These are phyloP conservation scores for Paramecium octaurelia DNA, from an alignment of 73 alveolate species.

Conservation along the genomic window DNA sequence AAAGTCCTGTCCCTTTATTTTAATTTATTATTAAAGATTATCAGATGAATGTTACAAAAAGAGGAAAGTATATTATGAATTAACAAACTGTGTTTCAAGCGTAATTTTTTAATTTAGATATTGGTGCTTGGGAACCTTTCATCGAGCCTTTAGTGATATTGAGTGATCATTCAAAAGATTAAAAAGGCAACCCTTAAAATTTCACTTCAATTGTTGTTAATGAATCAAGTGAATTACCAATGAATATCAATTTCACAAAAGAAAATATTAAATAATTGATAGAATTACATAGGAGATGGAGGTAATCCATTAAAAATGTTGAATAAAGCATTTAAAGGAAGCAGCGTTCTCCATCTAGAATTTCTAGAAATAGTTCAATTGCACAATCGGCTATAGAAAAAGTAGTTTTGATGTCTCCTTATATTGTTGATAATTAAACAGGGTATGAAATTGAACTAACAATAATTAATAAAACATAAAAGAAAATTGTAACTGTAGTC, in stretches of 20 bases:
- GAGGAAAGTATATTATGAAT: background rate
- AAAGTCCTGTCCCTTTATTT: slow-evolving; percentile 46
- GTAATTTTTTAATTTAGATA: background rate
- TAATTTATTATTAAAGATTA: background rate
- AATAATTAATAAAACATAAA: slow-evolving; percentile 7
- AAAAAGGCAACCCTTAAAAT: background rate
- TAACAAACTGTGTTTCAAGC: background rate
- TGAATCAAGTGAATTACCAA: slow-evolving; percentile 1
- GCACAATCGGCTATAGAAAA: background rate
- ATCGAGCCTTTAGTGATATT: slow-evolving; percentile 1
- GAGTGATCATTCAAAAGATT: background rate
- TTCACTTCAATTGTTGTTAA: background rate
- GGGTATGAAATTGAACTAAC: slow-evolving; percentile 15
- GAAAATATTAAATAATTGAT: background rate
- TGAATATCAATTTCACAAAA: slow-evolving; percentile 34
- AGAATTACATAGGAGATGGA: background rate
- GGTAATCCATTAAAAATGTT: background rate
- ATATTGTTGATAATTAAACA: slow-evolving; percentile 3
- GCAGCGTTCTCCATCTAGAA: background rate
- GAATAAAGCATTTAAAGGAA: background rate
- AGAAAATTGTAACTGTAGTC: background rate
- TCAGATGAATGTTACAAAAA: background rate
- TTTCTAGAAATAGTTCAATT: background rate
- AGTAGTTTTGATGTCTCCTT: background rate
- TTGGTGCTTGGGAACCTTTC: slow-evolving; percentile 40